Evolutionary conservation across 768 basidiomycete species (phyloP).

Genomic region (Boletus rubroflammeus): DNA sequence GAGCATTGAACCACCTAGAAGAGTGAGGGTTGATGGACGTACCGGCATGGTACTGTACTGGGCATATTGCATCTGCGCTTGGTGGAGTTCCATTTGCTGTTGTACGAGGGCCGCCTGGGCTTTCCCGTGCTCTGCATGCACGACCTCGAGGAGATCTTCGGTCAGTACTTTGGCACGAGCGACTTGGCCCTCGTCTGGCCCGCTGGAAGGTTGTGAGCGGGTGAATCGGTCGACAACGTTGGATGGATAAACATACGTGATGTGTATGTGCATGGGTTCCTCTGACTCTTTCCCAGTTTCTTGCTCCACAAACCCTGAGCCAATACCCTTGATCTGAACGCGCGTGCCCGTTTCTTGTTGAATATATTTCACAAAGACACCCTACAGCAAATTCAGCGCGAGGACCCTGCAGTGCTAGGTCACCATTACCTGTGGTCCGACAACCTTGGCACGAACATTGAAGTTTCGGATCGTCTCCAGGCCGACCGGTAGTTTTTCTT

Average conservation of each 20-base stretch:
- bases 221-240: slow-evolving; percentile 17
- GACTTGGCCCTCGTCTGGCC: slow-evolving; percentile 86
- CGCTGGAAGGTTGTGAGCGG: slow-evolving; percentile 30
- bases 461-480: slow-evolving; percentile 93
- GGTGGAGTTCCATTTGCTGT: slow-evolving; percentile 84
- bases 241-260: slow-evolving; percentile 57
- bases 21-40: slow-evolving; percentile 20
- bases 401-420: not conserved
- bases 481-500: slow-evolving; percentile 88
- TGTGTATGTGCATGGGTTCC: slow-evolving; percentile 89
- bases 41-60: slow-evolving; percentile 63
- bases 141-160: slow-evolving; percentile 87
- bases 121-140: slow-evolving; percentile 83
- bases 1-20: not conserved
- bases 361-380: slow-evolving; percentile 97
- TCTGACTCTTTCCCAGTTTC: slow-evolving; percentile 86
- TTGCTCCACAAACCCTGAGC: slow-evolving; percentile 92
- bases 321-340: slow-evolving; percentile 94
- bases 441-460: slow-evolving; percentile 96
- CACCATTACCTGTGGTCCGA: slow-evolving; percentile 78
- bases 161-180: slow-evolving; percentile 83
- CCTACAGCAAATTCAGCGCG: slow-evolving; percentile 36
- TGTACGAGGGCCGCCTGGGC: slow-evolving; percentile 60
- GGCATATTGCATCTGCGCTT: slow-evolving; percentile 78
- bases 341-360: slow-evolving; percentile 94